A percentile compares a stretch with the other conserved stretches of the same genome.
Conservation (phyloP, 179 eudicot species). For the Beta lomatogona region DNA sequence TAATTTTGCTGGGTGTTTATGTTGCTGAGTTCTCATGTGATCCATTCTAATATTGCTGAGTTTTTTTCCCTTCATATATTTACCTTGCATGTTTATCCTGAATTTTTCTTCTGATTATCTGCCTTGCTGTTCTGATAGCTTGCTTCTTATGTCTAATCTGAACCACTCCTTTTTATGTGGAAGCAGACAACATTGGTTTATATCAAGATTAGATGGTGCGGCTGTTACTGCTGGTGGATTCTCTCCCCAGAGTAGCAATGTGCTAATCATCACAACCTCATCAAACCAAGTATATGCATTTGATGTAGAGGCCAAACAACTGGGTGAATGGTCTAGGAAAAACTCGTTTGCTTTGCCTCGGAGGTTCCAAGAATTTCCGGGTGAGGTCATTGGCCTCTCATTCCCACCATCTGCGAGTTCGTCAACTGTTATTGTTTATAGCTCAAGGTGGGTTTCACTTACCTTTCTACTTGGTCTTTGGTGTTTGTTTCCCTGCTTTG, state of each 20-base stretch:
- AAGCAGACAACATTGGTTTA: slow-evolving; percentile 95
- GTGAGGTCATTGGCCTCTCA: slow-evolving; percentile 94
- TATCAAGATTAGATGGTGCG: slow-evolving; percentile 91
- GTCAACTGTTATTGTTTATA: slow-evolving; percentile 71
- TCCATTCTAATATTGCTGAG: background rate
- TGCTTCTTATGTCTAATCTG: background rate
- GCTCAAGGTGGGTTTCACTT: slow-evolving; percentile 64
- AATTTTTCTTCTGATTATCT: background rate
- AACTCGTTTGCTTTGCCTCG: slow-evolving; percentile 71
- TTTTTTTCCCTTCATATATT: background rate
- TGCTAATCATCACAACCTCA: slow-evolving; percentile 83
- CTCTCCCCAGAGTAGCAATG: slow-evolving; percentile 70
- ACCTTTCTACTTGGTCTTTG: slow-evolving; percentile 1
- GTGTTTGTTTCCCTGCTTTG: background rate
- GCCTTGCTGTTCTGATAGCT: slow-evolving; percentile 9
- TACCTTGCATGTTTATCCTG: background rate
- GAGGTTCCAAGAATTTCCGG: slow-evolving; percentile 86
- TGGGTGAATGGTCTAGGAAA: slow-evolving; percentile 81
- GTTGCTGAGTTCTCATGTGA: background rate
- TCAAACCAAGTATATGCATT: slow-evolving; percentile 89
- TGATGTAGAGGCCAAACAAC: slow-evolving; percentile 87
- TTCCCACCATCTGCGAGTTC: slow-evolving; percentile 73
- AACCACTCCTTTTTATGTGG: background rate
- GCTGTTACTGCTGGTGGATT: slow-evolving; percentile 95
- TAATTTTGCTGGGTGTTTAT: background rate